Evolutionary conservation across 2,329 filamentous ascomycete genomes (phyloP), one percentile per base, ranked within the genome.

Genomic region (Phoma sp.): DNA sequence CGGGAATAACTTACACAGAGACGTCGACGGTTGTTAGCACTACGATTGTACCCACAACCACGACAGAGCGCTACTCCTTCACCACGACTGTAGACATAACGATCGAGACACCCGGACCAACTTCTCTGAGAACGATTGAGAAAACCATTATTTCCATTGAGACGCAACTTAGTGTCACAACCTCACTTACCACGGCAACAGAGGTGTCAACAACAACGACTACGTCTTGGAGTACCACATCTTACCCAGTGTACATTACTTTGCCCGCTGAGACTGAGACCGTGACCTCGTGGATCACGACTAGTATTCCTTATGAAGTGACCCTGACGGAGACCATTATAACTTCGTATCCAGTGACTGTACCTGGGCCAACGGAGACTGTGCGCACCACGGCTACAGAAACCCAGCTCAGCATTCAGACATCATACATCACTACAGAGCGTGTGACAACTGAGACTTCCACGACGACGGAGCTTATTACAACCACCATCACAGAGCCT

Each of bases 81-180:
- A 52, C 38, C 14, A 11, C 50, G 29, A 46, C 51, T 22, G 24
- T 57, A 10, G 47, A 58, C 25, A 57, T 41, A 29, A 29, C 27
- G 6, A 29, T 29, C 9, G 27, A 29, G 27, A 29, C 27, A 29
- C 27, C 27, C 6, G 33, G 33, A 35, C 33, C 33, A 6, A 35
- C 33, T 4, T 35, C 33, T 7, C n/a, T 35, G 33, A 35, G 14
- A 13, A 35, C 33, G 7, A 14, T 38, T 14, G 36, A 30, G 25
- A 24, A 29, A 4, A 41, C 39, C 39, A 18, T 14, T n/a, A 25
- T 30, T 4, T 55, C 52, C 13, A 55, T 55, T 13, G 40, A 49
- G 37, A 55, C 47, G 23, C 22, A 41, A 9, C 7, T 51, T 23
- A 52, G 49, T 24, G 45, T 42, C 9, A 36, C 22, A 18, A 48